These are phyloP conservation scores for Colletotrichum sp. DNA, from an alignment of 2,329 filamentous ascomycete genomes.

Conservation along the genomic window DNA sequence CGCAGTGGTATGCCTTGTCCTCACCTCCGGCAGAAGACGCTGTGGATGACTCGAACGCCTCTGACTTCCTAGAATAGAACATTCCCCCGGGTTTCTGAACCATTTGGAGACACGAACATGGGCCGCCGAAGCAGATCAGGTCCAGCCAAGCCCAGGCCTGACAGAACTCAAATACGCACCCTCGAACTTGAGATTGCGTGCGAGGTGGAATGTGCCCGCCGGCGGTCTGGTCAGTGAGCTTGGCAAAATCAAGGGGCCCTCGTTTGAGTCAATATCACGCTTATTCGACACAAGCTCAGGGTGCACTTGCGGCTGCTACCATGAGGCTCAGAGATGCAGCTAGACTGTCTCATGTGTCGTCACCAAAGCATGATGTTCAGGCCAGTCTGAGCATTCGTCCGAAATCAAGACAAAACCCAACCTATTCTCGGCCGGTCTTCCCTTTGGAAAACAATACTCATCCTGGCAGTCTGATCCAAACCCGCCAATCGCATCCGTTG, in stretches of 20 bases:
- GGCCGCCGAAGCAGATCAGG: background rate
- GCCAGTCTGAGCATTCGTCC: background rate
- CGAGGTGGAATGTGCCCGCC: background rate
- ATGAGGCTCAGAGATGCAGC: background rate
- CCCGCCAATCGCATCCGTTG: conserved; percentile 8
- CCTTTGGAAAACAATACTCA: background rate
- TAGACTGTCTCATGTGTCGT: background rate
- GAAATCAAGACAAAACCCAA: background rate
- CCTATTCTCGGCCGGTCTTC: background rate
- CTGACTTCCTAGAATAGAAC: background rate
- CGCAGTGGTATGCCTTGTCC: background rate
- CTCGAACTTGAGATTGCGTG: background rate
- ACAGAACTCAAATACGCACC: background rate
- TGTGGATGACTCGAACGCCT: background rate
- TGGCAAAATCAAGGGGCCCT: background rate
- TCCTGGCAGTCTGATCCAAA: background rate
- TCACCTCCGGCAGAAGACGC: background rate
- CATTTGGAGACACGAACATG: background rate
- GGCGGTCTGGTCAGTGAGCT: background rate
- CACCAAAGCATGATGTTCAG: background rate
- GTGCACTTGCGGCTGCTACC: background rate
- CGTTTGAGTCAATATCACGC: background rate
- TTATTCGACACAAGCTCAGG: conserved; percentile 8
- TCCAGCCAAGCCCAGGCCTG: background rate
- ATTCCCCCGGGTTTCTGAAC: background rate